Evolutionary conservation across 805 yeast species (phyloP).

Genomic region (Metschnikowia anglica): DNA sequence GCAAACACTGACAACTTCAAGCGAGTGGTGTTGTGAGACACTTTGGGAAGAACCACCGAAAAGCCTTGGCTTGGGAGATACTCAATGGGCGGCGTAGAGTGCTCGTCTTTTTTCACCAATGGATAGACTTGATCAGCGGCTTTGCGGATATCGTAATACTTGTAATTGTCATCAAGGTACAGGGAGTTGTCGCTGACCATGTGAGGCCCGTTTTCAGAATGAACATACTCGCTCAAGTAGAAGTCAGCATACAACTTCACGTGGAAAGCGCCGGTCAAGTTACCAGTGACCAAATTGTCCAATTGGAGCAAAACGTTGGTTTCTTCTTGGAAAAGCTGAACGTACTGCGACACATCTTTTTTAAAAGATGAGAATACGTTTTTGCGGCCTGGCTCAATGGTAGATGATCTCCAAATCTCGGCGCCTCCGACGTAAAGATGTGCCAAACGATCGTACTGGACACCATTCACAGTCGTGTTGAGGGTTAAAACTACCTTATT

Average conservation of each 20-base stretch:
- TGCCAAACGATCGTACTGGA: conserved; percentile 60
- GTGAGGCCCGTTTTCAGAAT: background rate
- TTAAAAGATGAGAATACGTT: conserved; percentile 47
- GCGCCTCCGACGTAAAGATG: conserved; percentile 61
- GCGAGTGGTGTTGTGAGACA: conserved; percentile 58
- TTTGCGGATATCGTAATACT: conserved; percentile 29
- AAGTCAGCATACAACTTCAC: conserved; percentile 52
- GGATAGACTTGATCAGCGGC: conserved; percentile 44
- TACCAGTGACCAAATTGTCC: conserved; percentile 55
- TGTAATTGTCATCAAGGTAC: conserved; percentile 12
- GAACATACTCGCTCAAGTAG: conserved; percentile 27
- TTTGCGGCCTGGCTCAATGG: conserved; percentile 56
- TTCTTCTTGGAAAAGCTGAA: conserved; percentile 47
- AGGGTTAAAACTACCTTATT: conserved; percentile 55
- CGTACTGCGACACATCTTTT: conserved; percentile 65
- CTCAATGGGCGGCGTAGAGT: conserved; percentile 42
- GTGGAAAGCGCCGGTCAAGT: conserved; percentile 61
- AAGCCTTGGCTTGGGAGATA: conserved; percentile 45
- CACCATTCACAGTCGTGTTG: conserved; percentile 56
- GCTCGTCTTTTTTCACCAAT: conserved; percentile 26
- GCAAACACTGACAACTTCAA: conserved; percentile 59
- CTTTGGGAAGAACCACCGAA: conserved; percentile 40
- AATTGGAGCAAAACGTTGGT: conserved; percentile 54
- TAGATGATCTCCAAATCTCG: conserved; percentile 75
- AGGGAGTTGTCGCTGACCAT: background rate